Evolutionary conservation across 352 stramenopile genomes (phyloP).

Genomic region (Globisporangium radiosum): DNA sequence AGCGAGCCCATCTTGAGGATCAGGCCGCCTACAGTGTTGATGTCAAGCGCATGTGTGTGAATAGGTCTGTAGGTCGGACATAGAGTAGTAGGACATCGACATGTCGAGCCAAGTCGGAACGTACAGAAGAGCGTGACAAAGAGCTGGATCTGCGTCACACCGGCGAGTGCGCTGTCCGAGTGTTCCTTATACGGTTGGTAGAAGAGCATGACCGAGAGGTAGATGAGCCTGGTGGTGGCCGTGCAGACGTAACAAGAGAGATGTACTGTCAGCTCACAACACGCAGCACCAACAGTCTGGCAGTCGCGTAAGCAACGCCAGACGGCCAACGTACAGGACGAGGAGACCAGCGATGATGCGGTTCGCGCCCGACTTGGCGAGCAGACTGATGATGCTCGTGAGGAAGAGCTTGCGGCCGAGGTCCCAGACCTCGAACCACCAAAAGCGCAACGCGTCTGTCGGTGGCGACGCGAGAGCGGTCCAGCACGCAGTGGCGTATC

Average conservation of each 20-base stretch:
- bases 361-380: conserved; percentile 59
- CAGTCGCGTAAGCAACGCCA: not conserved
- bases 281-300: not conserved
- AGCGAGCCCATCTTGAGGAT: conserved; percentile 61
- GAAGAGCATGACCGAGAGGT: conserved; percentile 70
- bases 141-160: conserved; percentile 65
- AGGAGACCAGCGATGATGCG: conserved; percentile 64
- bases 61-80: not conserved
- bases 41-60: not conserved
- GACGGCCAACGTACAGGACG: conserved; percentile 31
- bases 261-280: not conserved
- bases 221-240: conserved; percentile 41
- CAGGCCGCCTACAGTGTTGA: conserved; percentile 33
- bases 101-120: not conserved
- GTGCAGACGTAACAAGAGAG: not conserved
- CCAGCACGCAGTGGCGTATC: too few species aligned
- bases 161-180: conserved; percentile 56
- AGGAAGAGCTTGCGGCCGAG: conserved; percentile 64
- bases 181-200: conserved; percentile 56
- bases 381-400: conserved; percentile 56
- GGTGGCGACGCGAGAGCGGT: too few species aligned
- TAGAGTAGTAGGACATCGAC: too few species aligned
- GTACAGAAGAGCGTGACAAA: conserved; percentile 77
- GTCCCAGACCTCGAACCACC: conserved; percentile 79
- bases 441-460: conserved; percentile 53